These are phyloP conservation scores for Tuber magnatum DNA, from an alignment of 495 filamentous ascomycete species.

Conservation along the genomic window DNA sequence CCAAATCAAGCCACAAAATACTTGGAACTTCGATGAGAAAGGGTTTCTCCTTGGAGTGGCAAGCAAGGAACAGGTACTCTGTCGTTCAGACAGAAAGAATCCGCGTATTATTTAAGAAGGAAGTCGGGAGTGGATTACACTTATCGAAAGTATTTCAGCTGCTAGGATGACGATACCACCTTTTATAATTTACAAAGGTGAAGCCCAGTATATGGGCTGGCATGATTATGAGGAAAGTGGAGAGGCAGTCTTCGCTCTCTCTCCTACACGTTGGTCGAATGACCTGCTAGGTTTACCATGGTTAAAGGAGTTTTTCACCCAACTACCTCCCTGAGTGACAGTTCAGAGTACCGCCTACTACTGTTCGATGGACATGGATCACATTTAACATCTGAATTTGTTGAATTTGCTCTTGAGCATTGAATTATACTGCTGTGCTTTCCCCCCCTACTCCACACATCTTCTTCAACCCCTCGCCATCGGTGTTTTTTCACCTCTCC, in stretches of 20 bases:
- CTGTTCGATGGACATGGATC: slow-evolving; percentile 16
- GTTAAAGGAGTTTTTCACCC: slow-evolving; percentile 17
- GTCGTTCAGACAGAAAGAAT: slow-evolving; percentile 1
- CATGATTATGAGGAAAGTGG: slow-evolving; percentile 8
- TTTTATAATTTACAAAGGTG: slow-evolving; percentile 13
- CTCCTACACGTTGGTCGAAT: slow-evolving; percentile 9
- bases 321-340: neutral
- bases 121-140: slow-evolving; percentile 13
- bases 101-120: slow-evolving; percentile 8
- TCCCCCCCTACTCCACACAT: slow-evolving; percentile 11
- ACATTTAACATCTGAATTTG: neutral
- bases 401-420: slow-evolving; percentile 8
- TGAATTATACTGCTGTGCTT: slow-evolving; percentile 10
- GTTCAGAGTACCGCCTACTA: neutral
- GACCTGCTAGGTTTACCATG: slow-evolving; percentile 4
- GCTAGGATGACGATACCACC: slow-evolving; percentile 6
- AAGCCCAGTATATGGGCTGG: neutral
- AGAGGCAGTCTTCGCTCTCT: slow-evolving; percentile 6
- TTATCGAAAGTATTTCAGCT: slow-evolving; percentile 13
- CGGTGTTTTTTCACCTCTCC: slow-evolving; percentile 7
- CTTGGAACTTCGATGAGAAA: slow-evolving; percentile 14
- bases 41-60: neutral
- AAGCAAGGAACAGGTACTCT: slow-evolving; percentile 6
- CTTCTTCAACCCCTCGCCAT: slow-evolving; percentile 10
- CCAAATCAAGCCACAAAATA: neutral